phyloP scores from a whole-genome alignment of 2,329 filamentous ascomycete genomes.

The Nemania sp. region DNA sequence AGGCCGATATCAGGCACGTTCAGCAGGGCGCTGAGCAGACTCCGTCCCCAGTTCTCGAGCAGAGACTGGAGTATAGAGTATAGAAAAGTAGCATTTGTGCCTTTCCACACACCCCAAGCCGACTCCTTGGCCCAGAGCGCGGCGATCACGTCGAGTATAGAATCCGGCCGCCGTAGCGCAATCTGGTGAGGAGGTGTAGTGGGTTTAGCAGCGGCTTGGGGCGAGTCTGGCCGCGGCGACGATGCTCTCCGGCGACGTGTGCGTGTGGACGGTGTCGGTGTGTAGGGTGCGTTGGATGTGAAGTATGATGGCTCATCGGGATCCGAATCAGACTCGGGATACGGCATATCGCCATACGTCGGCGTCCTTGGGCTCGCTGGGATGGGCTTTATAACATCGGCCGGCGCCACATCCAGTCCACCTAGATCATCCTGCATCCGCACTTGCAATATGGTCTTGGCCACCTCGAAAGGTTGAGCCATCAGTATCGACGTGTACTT shows the following conservation, averaged over 20 bases:
- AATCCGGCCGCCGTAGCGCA: conserved; percentile 72
- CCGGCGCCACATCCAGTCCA: conserved; percentile 36
- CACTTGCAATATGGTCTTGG: conserved; percentile 89
- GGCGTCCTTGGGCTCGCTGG: conserved; percentile 42
- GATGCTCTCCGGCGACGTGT: conserved; percentile 41
- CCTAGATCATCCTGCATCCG: conserved; percentile 58
- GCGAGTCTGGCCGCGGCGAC: conserved; percentile 39
- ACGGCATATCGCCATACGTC: conserved; percentile 40
- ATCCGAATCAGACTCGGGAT: conserved; percentile 67
- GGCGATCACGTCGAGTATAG: conserved; percentile 81
- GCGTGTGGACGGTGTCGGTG: conserved; percentile 53
- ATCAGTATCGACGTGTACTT: conserved; percentile 89
- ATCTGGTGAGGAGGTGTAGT: conserved; percentile 62
- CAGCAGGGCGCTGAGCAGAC: conserved; percentile 85
- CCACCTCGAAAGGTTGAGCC: conserved; percentile 95
- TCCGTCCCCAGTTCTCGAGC: conserved; percentile 88
- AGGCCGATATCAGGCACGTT: conserved; percentile 85
- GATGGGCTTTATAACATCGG: conserved; percentile 37
- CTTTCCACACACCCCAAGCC: conserved; percentile 92
- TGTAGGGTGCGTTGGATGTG: conserved; percentile 63
- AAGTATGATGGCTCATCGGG: conserved; percentile 85
- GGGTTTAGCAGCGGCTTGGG: conserved; percentile 42
- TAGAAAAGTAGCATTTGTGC: conserved; percentile 88
- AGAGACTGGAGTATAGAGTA: conserved; percentile 86
- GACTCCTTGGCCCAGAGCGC: conserved; percentile 90